Base-by-base conservation (phyloP, 2,329 filamentous ascomycete genomes). In the Aureobasidium vineae region DNA sequence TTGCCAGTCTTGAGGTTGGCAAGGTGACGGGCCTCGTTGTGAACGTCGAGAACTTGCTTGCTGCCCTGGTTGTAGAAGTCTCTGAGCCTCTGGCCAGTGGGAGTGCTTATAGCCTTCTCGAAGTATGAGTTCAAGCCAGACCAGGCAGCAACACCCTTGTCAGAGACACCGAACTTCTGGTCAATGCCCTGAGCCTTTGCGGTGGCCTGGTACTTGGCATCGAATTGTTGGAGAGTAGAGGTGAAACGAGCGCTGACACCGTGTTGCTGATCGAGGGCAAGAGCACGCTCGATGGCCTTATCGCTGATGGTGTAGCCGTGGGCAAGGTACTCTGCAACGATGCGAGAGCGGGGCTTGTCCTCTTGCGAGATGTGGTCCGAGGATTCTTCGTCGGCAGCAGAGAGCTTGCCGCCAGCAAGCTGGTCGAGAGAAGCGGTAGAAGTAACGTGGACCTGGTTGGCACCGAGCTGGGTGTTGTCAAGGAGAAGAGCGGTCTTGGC, bases 401-500 rank as follows among this genome's bases (percentile, higher is more conserved):
- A 80, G 65, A 82, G 80, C 70, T 90, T 86, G 56, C 85, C 83
- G 60, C 85, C 84, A 63, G 83, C 81, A 61, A 86, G 80, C 66
- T 90, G 84, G 70, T 88, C 88, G 70, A 89, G 83, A 60, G 85
- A 85, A 70, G 87, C 85, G 50, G 88, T 85, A 57, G 92, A 86
- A 66, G 86, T 84, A 76, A 99, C 96, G 75, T 95, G 88, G 71
- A 93, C 91, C 68, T 89, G 81, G 66, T 85, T 82, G 57, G 83
- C 79, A 70, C 93, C 93, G 60, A 99, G 90, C 80, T 96, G 90
- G 63, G 95, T 99, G 84, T 97, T 96, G 82, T 98, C 94, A 70
- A 99, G 88, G 68, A 99, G 90, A 47, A 97, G 90, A 31, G 95
- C 95, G 26, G 95, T 99, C 84, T 97, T 97, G 68, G 94, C 93